Percentiles rank a stretch among this genome's conserved stretches.
Conservation (phyloP, 1,284 basidiomycete genomes). For the Cutaneotrichosporon spelunceum region DNA sequence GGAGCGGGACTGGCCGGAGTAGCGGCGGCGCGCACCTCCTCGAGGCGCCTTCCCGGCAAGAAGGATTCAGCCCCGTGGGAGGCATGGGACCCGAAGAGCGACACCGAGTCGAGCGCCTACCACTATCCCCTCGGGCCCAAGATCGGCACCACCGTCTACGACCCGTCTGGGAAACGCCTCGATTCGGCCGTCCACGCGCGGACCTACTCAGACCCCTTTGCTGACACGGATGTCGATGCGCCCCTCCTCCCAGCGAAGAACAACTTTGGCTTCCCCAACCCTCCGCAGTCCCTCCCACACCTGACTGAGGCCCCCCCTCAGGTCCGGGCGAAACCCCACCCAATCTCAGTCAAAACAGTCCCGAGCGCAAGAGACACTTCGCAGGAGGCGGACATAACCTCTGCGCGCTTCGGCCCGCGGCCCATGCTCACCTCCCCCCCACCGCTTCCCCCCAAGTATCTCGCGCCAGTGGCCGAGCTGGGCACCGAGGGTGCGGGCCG, state of each 20-base stretch:
- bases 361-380: neutral
- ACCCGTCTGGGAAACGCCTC: neutral
- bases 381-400: neutral
- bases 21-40: neutral
- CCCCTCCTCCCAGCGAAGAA: slow-evolving; percentile 1
- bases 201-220: neutral
- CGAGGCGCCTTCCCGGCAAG: neutral
- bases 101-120: neutral
- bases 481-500: neutral
- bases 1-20: neutral
- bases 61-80: neutral
- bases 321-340: neutral
- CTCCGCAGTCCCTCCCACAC: neutral
- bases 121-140: neutral
- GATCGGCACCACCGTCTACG: neutral
- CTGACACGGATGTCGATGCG: neutral
- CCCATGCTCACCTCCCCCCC: neutral
- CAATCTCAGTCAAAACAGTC: neutral
- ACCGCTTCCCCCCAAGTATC: neutral
- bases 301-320: neutral
- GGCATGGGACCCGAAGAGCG: neutral
- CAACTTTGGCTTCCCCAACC: neutral
- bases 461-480: neutral
- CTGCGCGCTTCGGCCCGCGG: neutral
- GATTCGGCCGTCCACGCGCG: neutral